Base-by-base conservation (phyloP, 495 filamentous ascomycete species). In the Xylaria telfairii region DNA sequence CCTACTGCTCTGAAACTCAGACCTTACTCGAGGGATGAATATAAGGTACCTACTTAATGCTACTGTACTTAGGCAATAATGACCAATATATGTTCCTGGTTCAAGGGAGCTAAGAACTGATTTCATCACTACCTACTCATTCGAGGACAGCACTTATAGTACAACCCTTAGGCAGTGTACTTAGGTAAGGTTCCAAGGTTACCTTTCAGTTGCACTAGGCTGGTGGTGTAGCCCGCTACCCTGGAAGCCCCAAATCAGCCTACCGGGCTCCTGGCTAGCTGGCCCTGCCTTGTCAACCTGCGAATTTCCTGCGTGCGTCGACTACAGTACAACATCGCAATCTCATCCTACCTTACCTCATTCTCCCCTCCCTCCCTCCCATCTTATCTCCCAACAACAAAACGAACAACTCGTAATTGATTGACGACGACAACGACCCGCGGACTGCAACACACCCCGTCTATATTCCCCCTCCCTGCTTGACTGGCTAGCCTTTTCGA, bases 31-130 rank as follows among this genome's bases (percentile, higher is more conserved):
- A n/a, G n/a, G n/a, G n/a, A n/a, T n/a, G n/a, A n/a, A n/a, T n/a
- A n/a, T n/a, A n/a, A n/a, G n/a, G n/a, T n/a, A n/a, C n/a, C n/a
- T n/a, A n/a, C n/a, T n/a, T n/a, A n/a, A n/a, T n/a, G n/a, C n/a
- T n/a, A n/a, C n/a, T n/a, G n/a, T n/a, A n/a, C n/a, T n/a, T n/a
- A n/a, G n/a, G n/a, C n/a, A n/a, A n/a, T n/a, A n/a, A n/a, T n/a
- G n/a, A n/a, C n/a, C n/a, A n/a, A n/a, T n/a, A n/a, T n/a, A n/a
- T n/a, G 54, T 46, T 47, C 42, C 47, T 32, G 19, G 12, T 67
- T 67, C 56, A 67, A 67, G 65, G 47, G 65, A 67, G 44, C 41
- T 62, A 17, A 17, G 13, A 47, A 46, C 9, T 46, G 39, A 28
- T 32, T n/a, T 47, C 62, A 65, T 39, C 65, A 28, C n/a, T n/a